Base-by-base conservation (phyloP, 2,329 filamentous ascomycete genomes). In the Drechslera avenae region DNA sequence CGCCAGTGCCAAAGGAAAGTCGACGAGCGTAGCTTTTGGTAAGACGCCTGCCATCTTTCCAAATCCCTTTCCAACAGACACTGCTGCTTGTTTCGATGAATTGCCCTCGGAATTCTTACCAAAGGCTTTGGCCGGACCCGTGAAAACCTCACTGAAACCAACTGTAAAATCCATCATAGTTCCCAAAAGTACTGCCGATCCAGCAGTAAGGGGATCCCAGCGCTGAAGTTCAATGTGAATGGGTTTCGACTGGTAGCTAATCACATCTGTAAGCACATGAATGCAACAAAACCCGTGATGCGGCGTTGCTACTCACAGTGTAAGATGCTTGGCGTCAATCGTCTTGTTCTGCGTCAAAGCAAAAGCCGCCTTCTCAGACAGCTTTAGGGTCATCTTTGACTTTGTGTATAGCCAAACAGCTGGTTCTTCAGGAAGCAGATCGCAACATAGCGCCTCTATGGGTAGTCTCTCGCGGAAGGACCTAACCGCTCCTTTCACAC, bases 141-240 rank as follows among this genome's bases (percentile, higher is more conserved):
- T n/a, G n/a, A n/a, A n/a, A n/a, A n/a, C n/a, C n/a, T n/a, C n/a
- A n/a, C n/a, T n/a, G n/a, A n/a, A n/a, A n/a, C n/a, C n/a, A n/a
- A n/a, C n/a, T n/a, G n/a, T n/a, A n/a, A n/a, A n/a, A n/a, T n/a
- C n/a, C n/a, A n/a, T n/a, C n/a, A n/a, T n/a, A n/a, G n/a, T n/a
- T n/a, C n/a, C n/a, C n/a, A n/a, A n/a, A n/a, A n/a, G n/a, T n/a
- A n/a, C n/a, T n/a, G n/a, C n/a, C n/a, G n/a, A n/a, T n/a, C n/a
- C n/a, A n/a, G n/a, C n/a, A n/a, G n/a, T 88, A n/a, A 90, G 73
- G 0, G 87, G 87, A 64, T 89, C 87, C 6, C 86, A 77, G 14
- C 75, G 63, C 1, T 56, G 51, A 33, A 68, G 68, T 5, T 69
- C 64, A 18, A 76, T 76, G 14, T 53, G 39, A 14, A 73, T 60